Evolutionary conservation across 2,329 filamentous ascomycete species (phyloP).

Genomic region (Chaetomium sp.): DNA sequence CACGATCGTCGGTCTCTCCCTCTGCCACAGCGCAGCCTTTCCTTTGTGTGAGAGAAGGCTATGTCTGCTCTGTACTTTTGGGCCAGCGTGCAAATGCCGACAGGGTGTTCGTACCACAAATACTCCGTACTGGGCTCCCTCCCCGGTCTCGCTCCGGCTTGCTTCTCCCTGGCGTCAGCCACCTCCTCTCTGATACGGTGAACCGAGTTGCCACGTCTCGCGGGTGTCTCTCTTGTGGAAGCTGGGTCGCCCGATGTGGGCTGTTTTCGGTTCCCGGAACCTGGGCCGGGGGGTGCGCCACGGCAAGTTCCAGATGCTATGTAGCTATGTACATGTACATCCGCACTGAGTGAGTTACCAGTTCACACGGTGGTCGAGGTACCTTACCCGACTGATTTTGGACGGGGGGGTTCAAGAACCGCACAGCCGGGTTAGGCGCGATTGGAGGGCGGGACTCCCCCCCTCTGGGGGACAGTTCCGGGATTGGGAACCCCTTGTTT

Average conservation of each 20-base stretch:
- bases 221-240: background rate
- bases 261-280: slow-evolving; percentile 11
- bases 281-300: slow-evolving; percentile 11
- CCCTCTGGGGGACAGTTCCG: slow-evolving; percentile 16
- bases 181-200: slow-evolving; percentile 8
- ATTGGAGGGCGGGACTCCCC: background rate
- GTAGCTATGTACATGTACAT: background rate
- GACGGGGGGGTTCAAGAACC: background rate
- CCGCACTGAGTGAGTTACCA: background rate
- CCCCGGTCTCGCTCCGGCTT: background rate
- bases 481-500: slow-evolving; percentile 12
- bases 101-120: slow-evolving; percentile 10
- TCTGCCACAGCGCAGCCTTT: background rate
- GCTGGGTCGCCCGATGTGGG: slow-evolving; percentile 10
- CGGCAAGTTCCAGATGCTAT: background rate
- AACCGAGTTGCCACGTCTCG: background rate
- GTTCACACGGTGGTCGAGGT: slow-evolving; percentile 5
- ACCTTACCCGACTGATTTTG: background rate
- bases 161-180: slow-evolving; percentile 7
- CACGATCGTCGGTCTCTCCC: slow-evolving; percentile 10
- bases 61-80: background rate
- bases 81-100: background rate
- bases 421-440: slow-evolving; percentile 22
- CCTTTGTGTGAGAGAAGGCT: background rate
- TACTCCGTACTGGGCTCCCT: background rate